These are phyloP conservation scores for Ilex paraguariensis DNA, from an alignment of 305 asterid genomes.

Conservation along the genomic window DNA sequence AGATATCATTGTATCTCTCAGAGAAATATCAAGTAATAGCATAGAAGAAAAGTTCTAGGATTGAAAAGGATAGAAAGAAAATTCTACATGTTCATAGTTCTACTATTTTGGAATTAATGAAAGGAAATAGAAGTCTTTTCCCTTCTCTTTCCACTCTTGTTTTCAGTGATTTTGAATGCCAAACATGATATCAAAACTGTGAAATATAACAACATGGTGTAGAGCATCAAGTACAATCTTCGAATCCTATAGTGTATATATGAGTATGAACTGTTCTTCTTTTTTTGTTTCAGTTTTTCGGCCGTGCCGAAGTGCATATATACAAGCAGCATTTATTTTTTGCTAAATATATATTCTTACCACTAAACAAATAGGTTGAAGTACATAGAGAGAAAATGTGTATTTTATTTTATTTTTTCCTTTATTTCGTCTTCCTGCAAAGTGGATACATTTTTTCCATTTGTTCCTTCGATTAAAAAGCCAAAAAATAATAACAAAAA, in stretches of 20 bases:
- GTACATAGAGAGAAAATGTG: background rate
- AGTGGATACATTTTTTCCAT: too few relatives aligned
- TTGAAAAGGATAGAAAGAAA: background rate
- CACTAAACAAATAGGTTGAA: too few relatives aligned
- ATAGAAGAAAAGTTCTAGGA: background rate
- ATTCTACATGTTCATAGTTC: constrained; percentile 12
- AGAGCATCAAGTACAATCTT: too few relatives aligned
- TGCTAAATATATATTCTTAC: constrained; percentile 10
- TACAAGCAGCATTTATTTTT: background rate
- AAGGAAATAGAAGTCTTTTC: constrained; percentile 33
- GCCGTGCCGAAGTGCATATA: too few relatives aligned
- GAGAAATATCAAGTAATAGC: background rate
- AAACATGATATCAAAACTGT: background rate
- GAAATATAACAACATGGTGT: background rate
- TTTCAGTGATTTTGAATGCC: constrained; percentile 13
- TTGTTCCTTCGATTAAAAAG: background rate
- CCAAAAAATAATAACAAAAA: background rate
- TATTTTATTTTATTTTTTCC: background rate
- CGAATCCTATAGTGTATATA: too few relatives aligned
- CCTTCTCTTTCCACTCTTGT: constrained; percentile 33
- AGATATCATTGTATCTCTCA: too few relatives aligned
- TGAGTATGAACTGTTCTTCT: too few relatives aligned
- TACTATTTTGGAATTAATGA: constrained; percentile 16
- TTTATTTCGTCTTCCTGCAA: too few relatives aligned
- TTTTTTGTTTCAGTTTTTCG: too few relatives aligned